phyloP scores from a whole-genome alignment of 768 basidiomycete genomes.

The Pleurotus djamor region DNA sequence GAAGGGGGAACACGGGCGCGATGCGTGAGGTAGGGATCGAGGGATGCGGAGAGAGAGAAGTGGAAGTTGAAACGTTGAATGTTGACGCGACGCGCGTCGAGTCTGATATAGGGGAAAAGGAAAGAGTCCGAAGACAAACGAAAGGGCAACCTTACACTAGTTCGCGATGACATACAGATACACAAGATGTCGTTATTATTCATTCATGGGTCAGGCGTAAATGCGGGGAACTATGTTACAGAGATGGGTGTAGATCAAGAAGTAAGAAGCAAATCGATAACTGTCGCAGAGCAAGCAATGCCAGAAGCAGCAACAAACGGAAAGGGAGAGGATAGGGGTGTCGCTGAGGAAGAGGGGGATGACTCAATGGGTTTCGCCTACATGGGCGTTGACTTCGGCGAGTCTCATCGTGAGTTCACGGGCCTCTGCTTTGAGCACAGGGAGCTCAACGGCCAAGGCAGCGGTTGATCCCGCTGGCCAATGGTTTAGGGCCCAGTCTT shows the following conservation, averaged over 20 bases:
- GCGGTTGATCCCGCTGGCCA: constrained; percentile 48
- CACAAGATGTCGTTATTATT: neutral
- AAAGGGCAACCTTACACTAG: too few relatives aligned
- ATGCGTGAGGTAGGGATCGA: too few relatives aligned
- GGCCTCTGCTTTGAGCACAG: constrained; percentile 34
- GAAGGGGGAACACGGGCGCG: too few relatives aligned
- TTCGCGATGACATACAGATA: neutral
- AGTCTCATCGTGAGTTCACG: constrained; percentile 15
- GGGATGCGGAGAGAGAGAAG: neutral
- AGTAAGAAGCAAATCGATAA: neutral
- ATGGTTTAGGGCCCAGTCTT: constrained; percentile 62
- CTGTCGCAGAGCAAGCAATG: neutral
- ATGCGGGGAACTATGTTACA: neutral
- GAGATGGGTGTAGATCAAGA: neutral
- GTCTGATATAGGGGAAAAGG: too few relatives aligned
- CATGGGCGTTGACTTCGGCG: neutral
- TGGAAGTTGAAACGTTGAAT: neutral
- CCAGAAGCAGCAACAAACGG: neutral
- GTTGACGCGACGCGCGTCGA: too few relatives aligned
- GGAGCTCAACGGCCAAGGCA: constrained; percentile 41
- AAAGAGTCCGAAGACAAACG: too few relatives aligned
- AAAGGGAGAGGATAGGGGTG: neutral
- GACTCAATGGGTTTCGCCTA: neutral
- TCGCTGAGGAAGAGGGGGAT: neutral
- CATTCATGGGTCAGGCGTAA: neutral